Percentiles rank a stretch among this genome's conserved stretches.
Evolutionary conservation across 768 basidiomycete genomes (phyloP).

Genomic region (Podaxis mareebaensis): DNA sequence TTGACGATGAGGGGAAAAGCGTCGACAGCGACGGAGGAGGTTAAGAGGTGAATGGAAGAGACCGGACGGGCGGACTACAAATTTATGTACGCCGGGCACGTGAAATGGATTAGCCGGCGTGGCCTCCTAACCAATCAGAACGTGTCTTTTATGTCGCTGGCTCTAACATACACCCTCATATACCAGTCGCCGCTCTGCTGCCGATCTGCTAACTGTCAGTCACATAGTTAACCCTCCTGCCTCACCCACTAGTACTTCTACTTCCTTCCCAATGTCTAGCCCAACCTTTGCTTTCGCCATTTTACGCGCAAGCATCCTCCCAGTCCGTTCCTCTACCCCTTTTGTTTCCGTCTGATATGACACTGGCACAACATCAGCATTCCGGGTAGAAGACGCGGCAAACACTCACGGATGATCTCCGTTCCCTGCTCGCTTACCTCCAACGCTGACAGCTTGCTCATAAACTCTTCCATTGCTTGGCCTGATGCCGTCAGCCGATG

Average conservation of each 20-base stretch:
- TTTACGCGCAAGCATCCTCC: slow-evolving; percentile 22
- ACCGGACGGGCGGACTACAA: slow-evolving; percentile 36
- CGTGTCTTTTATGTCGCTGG: slow-evolving; percentile 25
- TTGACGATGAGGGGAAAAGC: slow-evolving; percentile 33
- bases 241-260: slow-evolving; percentile 18
- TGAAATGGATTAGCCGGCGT: slow-evolving; percentile 28
- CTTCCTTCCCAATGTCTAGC: slow-evolving; percentile 20
- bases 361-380: not conserved
- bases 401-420: slow-evolving; percentile 4
- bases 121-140: slow-evolving; percentile 33
- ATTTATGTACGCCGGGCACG: slow-evolving; percentile 40
- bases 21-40: slow-evolving; percentile 30
- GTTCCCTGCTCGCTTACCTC: not conserved
- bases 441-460: not conserved
- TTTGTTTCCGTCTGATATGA: not conserved
- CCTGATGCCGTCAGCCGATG: not conserved
- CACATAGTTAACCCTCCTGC: slow-evolving; percentile 12
- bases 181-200: slow-evolving; percentile 23
- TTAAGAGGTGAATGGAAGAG: slow-evolving; percentile 33
- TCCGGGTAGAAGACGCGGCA: not conserved
- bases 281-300: slow-evolving; percentile 21
- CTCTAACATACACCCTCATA: not conserved
- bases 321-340: not conserved
- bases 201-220: not conserved
- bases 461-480: not conserved